Base-by-base conservation (phyloP, 768 basidiomycete species). In the Clitopilus hobsonii region DNA sequence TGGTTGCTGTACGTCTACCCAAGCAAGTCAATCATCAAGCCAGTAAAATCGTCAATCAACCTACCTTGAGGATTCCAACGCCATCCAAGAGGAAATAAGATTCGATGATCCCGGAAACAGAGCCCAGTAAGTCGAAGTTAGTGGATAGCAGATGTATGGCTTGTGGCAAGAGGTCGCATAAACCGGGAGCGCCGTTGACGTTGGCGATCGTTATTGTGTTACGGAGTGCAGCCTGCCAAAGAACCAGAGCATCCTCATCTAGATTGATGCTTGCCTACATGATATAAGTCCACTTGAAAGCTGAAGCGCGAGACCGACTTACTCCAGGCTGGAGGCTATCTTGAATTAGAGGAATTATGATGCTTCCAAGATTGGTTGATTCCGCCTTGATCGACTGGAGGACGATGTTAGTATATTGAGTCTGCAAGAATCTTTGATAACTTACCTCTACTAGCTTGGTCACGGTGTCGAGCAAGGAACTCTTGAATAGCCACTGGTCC, bases 41-140 rank as follows among this genome's bases (percentile, higher is more conserved):
- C 27, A 2, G 13, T 24, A 2, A 18, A 10, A 51, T 23, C 38
- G 11, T 29, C n/a, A 25, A 11, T 20, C 27, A n/a, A 63, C 73
- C 54, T 58, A 90, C 92, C 74, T 85, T 80, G 48, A 93, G 67
- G 55, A 94, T 75, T 8, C 70, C 62, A 16, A 69, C 56, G 0
- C 82, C 82, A 67, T 91, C 88, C 16, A 91, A 74, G n/a, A 96
- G 67, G 56, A 91, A 72, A 65, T 94, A 95, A 5, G 88, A 85
- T 65, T 92, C 89, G 22, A 91, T 61, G 54, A 94, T 82, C 54
- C 71, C 72, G 16, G 81, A 81, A 24, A 85, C 77, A 52, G 77
- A 84, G 13, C 88, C 89, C 18, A 94, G 71, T 20, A 92, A 67
- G 60, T 94, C 92, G 41, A 91, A 70, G 58, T 94, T 92, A 25